phyloP scores from a whole-genome alignment of 2,329 filamentous ascomycete genomes.

The Ascocoryne sarcoides region DNA sequence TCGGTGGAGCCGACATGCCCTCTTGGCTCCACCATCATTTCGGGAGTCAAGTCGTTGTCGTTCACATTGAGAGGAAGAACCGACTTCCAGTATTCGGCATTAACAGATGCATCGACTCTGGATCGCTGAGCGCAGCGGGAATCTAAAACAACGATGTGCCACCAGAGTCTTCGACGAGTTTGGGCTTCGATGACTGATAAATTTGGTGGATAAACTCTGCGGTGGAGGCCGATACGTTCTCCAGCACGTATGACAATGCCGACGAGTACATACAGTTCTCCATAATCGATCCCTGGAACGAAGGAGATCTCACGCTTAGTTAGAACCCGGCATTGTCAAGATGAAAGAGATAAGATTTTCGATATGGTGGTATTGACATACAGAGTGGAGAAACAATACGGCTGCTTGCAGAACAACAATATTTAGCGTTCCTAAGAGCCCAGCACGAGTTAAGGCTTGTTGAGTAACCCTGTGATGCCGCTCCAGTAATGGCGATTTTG shows the following conservation, averaged over 20 bases:
- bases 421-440: slow-evolving; percentile 50
- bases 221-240: slow-evolving; percentile 48
- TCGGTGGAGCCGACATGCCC: background rate
- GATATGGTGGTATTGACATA: slow-evolving; percentile 25
- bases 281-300: slow-evolving; percentile 38
- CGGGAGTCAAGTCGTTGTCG: slow-evolving; percentile 1
- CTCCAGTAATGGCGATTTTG: slow-evolving; percentile 3
- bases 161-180: slow-evolving; percentile 58
- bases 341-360: background rate
- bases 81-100: background rate
- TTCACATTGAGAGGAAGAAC: background rate
- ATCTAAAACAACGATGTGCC: slow-evolving; percentile 38
- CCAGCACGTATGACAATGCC: slow-evolving; percentile 43
- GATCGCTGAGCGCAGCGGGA: background rate
- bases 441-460: slow-evolving; percentile 41
- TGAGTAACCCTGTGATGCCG: slow-evolving; percentile 33
- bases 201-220: slow-evolving; percentile 43
- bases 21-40: slow-evolving; percentile 1
- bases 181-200: slow-evolving; percentile 55
- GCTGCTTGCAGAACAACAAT: slow-evolving; percentile 51
- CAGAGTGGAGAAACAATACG: slow-evolving; percentile 38
- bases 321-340: background rate
- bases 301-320: slow-evolving; percentile 26
- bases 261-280: slow-evolving; percentile 51
- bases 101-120: background rate